These are phyloP conservation scores for Spathaspora girioi DNA, from an alignment of 805 yeast genomes.

Conservation along the genomic window DNA sequence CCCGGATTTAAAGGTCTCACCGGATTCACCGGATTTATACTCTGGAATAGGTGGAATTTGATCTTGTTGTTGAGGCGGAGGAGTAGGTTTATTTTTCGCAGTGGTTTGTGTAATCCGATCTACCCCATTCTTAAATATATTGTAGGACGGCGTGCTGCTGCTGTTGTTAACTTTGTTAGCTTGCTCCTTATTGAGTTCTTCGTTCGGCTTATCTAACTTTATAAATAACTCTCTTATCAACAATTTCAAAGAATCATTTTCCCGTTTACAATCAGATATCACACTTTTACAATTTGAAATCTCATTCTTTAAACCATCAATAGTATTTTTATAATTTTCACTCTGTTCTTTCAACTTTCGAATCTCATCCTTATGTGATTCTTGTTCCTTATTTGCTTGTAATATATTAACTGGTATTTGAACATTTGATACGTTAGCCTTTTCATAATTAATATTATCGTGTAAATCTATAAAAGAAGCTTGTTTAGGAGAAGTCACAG, in stretches of 20 bases:
- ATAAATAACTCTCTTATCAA: background rate
- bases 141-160: background rate
- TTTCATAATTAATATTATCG: background rate
- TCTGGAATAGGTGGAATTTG: background rate
- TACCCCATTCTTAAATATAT: background rate
- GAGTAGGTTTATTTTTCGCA: too few species aligned
- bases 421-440: background rate
- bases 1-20: background rate
- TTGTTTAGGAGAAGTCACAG: background rate
- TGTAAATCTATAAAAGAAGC: background rate
- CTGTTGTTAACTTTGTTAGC: background rate
- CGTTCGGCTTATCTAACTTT: background rate
- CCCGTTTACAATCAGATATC: background rate
- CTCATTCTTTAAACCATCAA: background rate
- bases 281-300: background rate
- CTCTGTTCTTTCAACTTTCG: background rate
- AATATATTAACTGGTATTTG: background rate
- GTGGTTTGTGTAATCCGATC: background rate
- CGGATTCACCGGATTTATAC: background rate
- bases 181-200: background rate
- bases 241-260: background rate
- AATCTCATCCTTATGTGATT: background rate
- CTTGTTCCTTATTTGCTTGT: background rate
- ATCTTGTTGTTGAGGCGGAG: too few species aligned
- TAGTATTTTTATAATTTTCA: background rate